phyloP scores from a whole-genome alignment of 2,329 filamentous ascomycete genomes.

The Zasmidium cellare region DNA sequence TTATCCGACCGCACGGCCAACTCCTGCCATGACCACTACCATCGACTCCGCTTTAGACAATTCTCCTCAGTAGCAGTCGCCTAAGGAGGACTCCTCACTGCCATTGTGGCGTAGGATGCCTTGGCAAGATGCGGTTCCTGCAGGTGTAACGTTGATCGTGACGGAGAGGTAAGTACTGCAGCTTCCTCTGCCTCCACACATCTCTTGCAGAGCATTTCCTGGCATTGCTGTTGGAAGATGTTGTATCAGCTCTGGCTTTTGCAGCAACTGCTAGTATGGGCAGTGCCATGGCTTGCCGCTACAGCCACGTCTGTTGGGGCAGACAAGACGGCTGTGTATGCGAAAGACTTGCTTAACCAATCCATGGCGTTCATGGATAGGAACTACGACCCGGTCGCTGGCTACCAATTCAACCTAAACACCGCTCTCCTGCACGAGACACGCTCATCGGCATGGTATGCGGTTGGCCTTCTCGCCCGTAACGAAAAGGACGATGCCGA shows the following conservation, averaged over 20 bases:
- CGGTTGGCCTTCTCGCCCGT: slow-evolving; percentile 57
- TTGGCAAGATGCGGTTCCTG: background rate
- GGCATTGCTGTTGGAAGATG: background rate
- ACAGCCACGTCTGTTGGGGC: background rate
- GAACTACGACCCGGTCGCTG: slow-evolving; percentile 54
- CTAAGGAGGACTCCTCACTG: background rate
- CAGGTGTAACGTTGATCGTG: background rate
- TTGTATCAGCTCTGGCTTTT: background rate
- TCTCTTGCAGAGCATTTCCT: background rate
- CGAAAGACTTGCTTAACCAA: slow-evolving; percentile 13
- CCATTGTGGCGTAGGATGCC: background rate
- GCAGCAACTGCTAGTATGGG: background rate
- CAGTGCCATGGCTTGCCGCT: background rate
- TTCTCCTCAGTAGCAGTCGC: background rate
- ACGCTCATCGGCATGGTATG: slow-evolving; percentile 60
- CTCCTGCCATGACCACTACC: background rate
- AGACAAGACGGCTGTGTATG: slow-evolving; percentile 1
- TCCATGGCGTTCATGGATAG: slow-evolving; percentile 44
- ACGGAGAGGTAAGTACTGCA: background rate
- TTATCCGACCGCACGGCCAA: background rate
- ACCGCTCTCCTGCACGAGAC: slow-evolving; percentile 57
- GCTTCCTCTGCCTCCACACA: background rate
- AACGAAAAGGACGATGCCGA: slow-evolving; percentile 52
- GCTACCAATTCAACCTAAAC: slow-evolving; percentile 53
- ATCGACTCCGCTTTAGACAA: background rate